Conservation (phyloP, 2,329 filamentous ascomycete species). For the Aspergillus pseudotamarii region DNA sequence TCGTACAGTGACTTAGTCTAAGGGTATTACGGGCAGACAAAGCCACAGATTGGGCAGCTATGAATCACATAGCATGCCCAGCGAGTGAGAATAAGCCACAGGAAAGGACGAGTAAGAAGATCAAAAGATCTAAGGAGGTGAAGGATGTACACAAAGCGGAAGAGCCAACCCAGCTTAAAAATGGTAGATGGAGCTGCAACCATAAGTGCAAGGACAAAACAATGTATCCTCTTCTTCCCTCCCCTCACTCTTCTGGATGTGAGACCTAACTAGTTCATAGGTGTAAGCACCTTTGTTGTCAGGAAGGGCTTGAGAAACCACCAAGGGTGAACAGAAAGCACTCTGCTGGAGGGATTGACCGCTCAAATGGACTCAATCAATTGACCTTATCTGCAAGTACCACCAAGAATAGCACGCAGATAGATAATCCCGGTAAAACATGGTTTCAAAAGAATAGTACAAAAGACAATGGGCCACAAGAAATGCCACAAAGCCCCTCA, state of each 20-base stretch:
- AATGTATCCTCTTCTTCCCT: constrained; percentile 34
- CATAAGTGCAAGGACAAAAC: constrained; percentile 68
- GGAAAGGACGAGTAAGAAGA: constrained; percentile 8
- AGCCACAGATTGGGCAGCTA: constrained; percentile 26
- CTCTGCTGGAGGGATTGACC: constrained; percentile 15
- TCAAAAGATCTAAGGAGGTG: constrained; percentile 12
- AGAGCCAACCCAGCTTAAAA: constrained; percentile 60
- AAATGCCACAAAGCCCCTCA: background rate
- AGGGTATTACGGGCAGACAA: constrained; percentile 4
- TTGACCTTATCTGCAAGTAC: constrained; percentile 33
- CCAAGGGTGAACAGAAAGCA: constrained; percentile 45
- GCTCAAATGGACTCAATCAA: constrained; percentile 31
- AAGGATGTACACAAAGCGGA: constrained; percentile 19
- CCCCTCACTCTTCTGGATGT: background rate
- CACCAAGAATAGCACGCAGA: constrained; percentile 19
- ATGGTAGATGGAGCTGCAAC: constrained; percentile 75
- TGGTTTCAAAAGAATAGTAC: background rate
- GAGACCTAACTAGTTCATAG: constrained; percentile 29
- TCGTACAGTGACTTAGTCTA: background rate
- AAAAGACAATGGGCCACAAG: background rate
- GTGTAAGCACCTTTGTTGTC: constrained; percentile 75
- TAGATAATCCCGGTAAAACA: constrained; percentile 13
- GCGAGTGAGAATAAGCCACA: background rate
- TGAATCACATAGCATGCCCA: background rate
- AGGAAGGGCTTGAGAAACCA: constrained; percentile 69